Evolutionary conservation across 2,329 filamentous ascomycete genomes (phyloP).

Genomic region (Aspergillus sclerotialis): DNA sequence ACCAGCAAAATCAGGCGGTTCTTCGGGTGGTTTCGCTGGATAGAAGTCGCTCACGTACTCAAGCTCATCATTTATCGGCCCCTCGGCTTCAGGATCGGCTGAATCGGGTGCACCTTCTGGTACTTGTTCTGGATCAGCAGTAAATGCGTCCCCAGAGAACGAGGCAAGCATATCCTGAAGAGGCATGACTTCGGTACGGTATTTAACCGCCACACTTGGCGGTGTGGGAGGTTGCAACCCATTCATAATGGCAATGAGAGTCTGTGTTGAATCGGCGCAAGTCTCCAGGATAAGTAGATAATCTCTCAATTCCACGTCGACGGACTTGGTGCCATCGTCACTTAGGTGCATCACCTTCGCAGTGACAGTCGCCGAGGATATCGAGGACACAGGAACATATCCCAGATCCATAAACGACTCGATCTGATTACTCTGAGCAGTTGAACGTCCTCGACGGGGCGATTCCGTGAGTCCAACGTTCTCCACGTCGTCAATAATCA

Average conservation of each 20-base stretch:
- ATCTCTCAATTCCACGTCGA: constrained; percentile 77
- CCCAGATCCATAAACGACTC: constrained; percentile 54
- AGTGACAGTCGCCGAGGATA: constrained; percentile 69
- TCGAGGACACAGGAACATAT: constrained; percentile 78
- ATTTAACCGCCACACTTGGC: constrained; percentile 75
- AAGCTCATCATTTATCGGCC: constrained; percentile 31
- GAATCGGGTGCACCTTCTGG: constrained; percentile 28
- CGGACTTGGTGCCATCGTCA: constrained; percentile 54
- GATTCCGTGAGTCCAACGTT: constrained; percentile 36
- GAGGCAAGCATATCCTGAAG: constrained; percentile 84
- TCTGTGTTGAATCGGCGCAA: constrained; percentile 95
- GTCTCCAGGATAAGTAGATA: constrained; percentile 87
- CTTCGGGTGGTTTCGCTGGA: constrained; percentile 37
- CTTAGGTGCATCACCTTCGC: constrained; percentile 55
- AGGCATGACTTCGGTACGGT: constrained; percentile 77
- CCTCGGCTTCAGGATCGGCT: constrained; percentile 41
- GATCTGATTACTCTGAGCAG: constrained; percentile 38
- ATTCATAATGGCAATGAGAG: constrained; percentile 70
- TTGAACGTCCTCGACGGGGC: constrained; percentile 18
- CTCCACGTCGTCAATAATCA: constrained; percentile 70
- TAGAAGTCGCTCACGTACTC: constrained; percentile 53
- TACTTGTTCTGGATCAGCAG: constrained; percentile 20
- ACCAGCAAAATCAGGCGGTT: constrained; percentile 29
- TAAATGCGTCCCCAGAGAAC: constrained; percentile 79
- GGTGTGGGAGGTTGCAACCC: constrained; percentile 77